A percentile compares a stretch with the other conserved stretches of the same genome.
Conservation (phyloP, 139 green algal species). For the Coelastrella sp. region DNA sequence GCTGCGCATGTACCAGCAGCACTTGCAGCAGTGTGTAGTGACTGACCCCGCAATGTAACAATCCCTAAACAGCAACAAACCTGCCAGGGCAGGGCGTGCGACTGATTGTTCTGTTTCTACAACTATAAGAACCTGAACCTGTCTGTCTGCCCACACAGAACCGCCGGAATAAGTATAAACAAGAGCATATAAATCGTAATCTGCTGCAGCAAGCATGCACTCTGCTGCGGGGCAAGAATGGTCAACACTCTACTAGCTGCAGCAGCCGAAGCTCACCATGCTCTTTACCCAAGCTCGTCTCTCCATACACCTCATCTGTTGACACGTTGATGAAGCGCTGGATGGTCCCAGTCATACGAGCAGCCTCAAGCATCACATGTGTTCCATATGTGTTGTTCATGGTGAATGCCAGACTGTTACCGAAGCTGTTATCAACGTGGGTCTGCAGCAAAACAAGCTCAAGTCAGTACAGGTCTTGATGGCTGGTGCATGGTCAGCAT, state of each 20-base stretch:
- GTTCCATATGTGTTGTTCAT: constrained; percentile 99
- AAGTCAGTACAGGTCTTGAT: background rate
- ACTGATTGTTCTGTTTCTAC: too few species aligned
- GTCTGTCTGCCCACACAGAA: background rate
- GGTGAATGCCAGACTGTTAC: constrained; percentile 94
- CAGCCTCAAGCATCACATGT: constrained; percentile 95
- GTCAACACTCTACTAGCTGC: too few species aligned
- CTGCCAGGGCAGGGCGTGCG: too few species aligned
- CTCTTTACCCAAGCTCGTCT: constrained; percentile 78
- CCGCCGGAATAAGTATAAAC: background rate
- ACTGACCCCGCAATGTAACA: too few species aligned
- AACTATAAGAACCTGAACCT: too few species aligned
- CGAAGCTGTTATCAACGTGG: constrained; percentile 99
- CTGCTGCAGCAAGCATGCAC: background rate
- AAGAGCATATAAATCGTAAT: background rate
- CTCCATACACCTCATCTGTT: constrained; percentile 89
- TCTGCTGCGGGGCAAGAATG: background rate
- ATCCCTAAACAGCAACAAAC: too few species aligned
- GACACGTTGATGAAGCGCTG: constrained; percentile 95
- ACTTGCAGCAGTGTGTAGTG: too few species aligned
- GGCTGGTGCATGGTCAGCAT: background rate
- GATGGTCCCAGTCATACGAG: constrained; percentile 82
- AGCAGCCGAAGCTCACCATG: constrained; percentile 51
- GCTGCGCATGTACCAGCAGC: too few species aligned
- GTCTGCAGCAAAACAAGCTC: constrained; percentile 70